Evolutionary conservation across 2,329 filamentous ascomycete genomes (phyloP), one percentile per base, ranked within the genome.

Genomic region (Monosporascus sp.): DNA sequence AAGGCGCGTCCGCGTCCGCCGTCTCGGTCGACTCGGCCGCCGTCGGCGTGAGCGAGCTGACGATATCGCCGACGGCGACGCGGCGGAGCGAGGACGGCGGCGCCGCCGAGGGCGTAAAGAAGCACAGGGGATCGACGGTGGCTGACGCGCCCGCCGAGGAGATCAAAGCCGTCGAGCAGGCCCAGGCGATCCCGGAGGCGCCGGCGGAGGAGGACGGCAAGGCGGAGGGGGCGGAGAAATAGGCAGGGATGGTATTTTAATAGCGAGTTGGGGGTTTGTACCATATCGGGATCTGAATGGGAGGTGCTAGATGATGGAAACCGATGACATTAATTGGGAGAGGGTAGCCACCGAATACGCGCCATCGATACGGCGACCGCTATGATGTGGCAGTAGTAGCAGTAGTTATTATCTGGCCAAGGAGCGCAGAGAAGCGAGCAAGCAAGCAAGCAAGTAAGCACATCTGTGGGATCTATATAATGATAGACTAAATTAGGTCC

Each of bases 11-110:
- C 17, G n/a, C 51, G 25, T 42, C 50, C 34, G 59, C 46, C 8
- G 39, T 52, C 39, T 42, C 51, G 6, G 51, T 51, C 14, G 56
- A 48, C 31, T 45, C 56, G 25, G 58, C 62, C 20, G 58, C 56
- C 27, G 50, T 61, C 11, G 54, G 61, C n/a, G 49, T 64, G 20
- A 51, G 55, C 38, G 3, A 71, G 70, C 67, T 79, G 22, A 76
- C 78, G 55, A 77, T 74, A 1, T 74, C 76, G 1, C 76, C 72
- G 7, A 70, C 70, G 9, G 68, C 71, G 7, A 70, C 72, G n/a
- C 77, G 74, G 17, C 77, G 74, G 75, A 69, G 65, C 50, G 61
- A 61, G 14, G 59, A 61, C 9, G 54, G 74, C 75, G 74, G 70
- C 57, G 65, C 71, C 5, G 67, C 51, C 9, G 57, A 60, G 15